Conservation (phyloP, 331 rosid genomes). For the Rhamnella rubrinervis region DNA sequence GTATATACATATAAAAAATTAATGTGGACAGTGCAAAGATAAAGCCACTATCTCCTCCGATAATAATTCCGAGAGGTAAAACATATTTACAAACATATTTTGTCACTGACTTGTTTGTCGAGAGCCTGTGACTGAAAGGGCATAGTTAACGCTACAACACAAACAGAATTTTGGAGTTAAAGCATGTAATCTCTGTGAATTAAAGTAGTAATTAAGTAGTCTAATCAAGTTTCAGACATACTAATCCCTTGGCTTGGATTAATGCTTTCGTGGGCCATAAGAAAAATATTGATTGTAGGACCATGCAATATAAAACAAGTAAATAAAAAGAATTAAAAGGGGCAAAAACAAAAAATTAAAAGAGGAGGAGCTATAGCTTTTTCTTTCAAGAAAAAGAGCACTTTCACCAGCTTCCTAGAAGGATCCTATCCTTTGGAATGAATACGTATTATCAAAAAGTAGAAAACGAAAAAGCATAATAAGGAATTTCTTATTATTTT, state of each 20-base stretch:
- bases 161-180: too few species aligned
- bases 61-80: too few species aligned
- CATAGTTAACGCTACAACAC: too few species aligned
- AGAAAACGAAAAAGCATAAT: not conserved
- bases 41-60: too few species aligned
- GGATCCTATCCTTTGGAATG: conserved; percentile 17
- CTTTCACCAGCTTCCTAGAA: conserved; percentile 25
- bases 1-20: too few species aligned
- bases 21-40: too few species aligned
- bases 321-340: not conserved
- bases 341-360: not conserved
- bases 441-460: not conserved
- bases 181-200: not conserved
- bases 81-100: too few species aligned
- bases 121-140: too few species aligned
- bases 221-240: not conserved
- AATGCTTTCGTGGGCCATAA: conserved; percentile 11
- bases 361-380: not conserved
- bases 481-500: not conserved
- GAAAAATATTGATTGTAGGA: not conserved
- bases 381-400: conserved; percentile 9
- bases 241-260: not conserved
- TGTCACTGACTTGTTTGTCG: too few species aligned
- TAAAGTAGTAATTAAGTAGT: too few species aligned
- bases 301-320: not conserved